Evolutionary conservation across 2,329 filamentous ascomycete genomes (phyloP).

Genomic region (Stachybotrys echinatus): DNA sequence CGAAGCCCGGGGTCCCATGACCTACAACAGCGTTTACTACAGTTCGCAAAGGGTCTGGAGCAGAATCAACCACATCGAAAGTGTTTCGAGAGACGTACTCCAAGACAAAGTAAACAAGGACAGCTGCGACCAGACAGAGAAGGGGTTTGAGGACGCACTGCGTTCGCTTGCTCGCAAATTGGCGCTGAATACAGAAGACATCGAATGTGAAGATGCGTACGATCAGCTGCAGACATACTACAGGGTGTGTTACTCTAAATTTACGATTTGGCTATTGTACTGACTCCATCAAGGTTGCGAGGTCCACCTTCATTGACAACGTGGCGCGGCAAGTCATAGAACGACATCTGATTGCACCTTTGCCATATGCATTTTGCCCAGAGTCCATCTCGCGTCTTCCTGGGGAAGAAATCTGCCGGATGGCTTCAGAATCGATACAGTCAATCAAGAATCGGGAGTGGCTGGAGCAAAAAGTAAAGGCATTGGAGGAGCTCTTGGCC

Average conservation of each 20-base stretch:
- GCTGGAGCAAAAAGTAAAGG: not conserved
- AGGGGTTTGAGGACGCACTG: slow-evolving; percentile 1
- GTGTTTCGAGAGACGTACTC: not conserved
- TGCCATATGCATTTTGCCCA: slow-evolving; percentile 6
- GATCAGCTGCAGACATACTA: slow-evolving; percentile 15
- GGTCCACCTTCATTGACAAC: slow-evolving; percentile 18
- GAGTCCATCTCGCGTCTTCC: not conserved
- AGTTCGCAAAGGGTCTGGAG: slow-evolving; percentile 7
- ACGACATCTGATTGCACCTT: slow-evolving; percentile 11
- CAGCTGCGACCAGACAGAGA: no score
- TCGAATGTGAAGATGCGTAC: slow-evolving; percentile 12
- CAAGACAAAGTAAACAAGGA: not conserved
- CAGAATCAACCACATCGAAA: slow-evolving; percentile 3
- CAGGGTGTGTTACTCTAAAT: slow-evolving; percentile 6
- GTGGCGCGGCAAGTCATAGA: slow-evolving; percentile 15
- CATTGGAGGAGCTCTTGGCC: no score
- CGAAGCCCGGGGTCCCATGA: slow-evolving; percentile 8
- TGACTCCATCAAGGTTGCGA: slow-evolving; percentile 6
- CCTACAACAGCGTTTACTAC: slow-evolving; percentile 13
- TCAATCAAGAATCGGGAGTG: not conserved
- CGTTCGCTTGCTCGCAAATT: not conserved
- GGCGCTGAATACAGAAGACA: slow-evolving; percentile 12
- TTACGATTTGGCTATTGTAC: not conserved
- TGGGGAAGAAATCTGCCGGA: not conserved
- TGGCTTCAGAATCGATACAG: not conserved